A percentile compares a stretch with the other conserved stretches of the same genome.
Evolutionary conservation across 768 basidiomycete genomes (phyloP).

Genomic region (Strobilomyces echinocephalus): DNA sequence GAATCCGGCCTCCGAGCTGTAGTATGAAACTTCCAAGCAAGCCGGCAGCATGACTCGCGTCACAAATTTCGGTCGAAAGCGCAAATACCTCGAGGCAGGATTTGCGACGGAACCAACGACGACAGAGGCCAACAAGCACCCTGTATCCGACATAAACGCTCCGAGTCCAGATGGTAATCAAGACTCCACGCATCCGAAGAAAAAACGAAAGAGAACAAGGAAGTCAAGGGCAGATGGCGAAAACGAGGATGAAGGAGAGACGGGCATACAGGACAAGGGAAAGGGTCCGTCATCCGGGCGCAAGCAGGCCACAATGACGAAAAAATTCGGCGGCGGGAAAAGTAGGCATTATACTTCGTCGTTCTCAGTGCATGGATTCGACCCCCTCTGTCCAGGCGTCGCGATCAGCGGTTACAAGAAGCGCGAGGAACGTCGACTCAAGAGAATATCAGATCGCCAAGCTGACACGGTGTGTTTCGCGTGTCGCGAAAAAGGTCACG

Average conservation of each 20-base stretch:
- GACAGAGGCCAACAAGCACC: slow-evolving; percentile 1
- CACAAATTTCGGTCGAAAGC: slow-evolving; percentile 70
- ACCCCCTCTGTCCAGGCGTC: slow-evolving; percentile 23
- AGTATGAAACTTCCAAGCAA: no score
- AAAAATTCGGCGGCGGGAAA: slow-evolving; percentile 27
- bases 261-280: slow-evolving; percentile 17
- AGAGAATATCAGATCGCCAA: slow-evolving; percentile 55
- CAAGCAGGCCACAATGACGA: slow-evolving; percentile 28
- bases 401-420: slow-evolving; percentile 20
- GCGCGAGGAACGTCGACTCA: slow-evolving; percentile 58
- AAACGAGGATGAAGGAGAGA: slow-evolving; percentile 16
- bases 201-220: slow-evolving; percentile 56
- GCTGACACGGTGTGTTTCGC: slow-evolving; percentile 74
- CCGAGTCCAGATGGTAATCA: slow-evolving; percentile 1
- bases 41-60: slow-evolving; percentile 76
- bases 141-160: background rate
- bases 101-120: slow-evolving; percentile 29
- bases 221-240: slow-evolving; percentile 31
- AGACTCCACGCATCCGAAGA: slow-evolving; percentile 37
- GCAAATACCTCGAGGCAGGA: slow-evolving; percentile 65
- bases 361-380: slow-evolving; percentile 4
- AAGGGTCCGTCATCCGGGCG: slow-evolving; percentile 10
- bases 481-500: slow-evolving; percentile 79
- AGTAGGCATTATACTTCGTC: slow-evolving; percentile 9
- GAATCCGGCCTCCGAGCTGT: no score